These are phyloP conservation scores for Pilasporangium apinafurcum DNA, from an alignment of 352 stramenopile species.

Conservation along the genomic window DNA sequence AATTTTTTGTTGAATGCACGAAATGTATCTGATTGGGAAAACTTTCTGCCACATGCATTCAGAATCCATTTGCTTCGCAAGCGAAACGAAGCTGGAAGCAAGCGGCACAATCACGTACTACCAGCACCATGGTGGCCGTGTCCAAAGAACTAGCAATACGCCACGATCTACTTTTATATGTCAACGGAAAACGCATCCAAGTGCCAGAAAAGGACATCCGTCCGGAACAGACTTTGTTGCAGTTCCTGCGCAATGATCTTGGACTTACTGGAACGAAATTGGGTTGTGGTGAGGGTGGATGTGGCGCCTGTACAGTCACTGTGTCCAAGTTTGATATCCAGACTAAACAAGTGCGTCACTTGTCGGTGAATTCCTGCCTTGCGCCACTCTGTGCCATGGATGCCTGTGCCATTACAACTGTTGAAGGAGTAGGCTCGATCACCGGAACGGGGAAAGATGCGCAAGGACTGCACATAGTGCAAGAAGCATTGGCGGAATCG, in stretches of 20 bases:
- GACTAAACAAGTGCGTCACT: slow-evolving; percentile 40
- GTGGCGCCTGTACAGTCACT: slow-evolving; percentile 95
- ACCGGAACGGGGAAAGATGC: slow-evolving; percentile 16
- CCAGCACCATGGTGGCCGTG: slow-evolving; percentile 9
- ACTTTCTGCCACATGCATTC: too few relatives aligned
- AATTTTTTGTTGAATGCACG: too few relatives aligned
- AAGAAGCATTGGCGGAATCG: slow-evolving; percentile 86
- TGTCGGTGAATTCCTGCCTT: slow-evolving; percentile 87
- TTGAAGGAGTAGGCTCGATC: slow-evolving; percentile 67
- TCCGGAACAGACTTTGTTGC: slow-evolving; percentile 75
- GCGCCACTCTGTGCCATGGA: slow-evolving; percentile 79
- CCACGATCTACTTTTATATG: slow-evolving; percentile 59
- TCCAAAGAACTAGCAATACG: too few relatives aligned
- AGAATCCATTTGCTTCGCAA: too few relatives aligned
- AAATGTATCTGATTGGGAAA: too few relatives aligned
- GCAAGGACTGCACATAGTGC: slow-evolving; percentile 69
- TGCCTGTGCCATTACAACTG: slow-evolving; percentile 78
- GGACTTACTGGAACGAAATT: slow-evolving; percentile 82
- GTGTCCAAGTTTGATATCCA: slow-evolving; percentile 64
- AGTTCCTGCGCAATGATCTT: slow-evolving; percentile 73
- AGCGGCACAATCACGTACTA: background rate
- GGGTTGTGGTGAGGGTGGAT: slow-evolving; percentile 94
- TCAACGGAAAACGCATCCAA: slow-evolving; percentile 58
- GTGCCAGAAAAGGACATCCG: slow-evolving; percentile 42
- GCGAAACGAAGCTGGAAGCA: too few relatives aligned